phyloP scores from a whole-genome alignment of 2,329 filamentous ascomycete species.

The Plectosphaerella plurivora region DNA sequence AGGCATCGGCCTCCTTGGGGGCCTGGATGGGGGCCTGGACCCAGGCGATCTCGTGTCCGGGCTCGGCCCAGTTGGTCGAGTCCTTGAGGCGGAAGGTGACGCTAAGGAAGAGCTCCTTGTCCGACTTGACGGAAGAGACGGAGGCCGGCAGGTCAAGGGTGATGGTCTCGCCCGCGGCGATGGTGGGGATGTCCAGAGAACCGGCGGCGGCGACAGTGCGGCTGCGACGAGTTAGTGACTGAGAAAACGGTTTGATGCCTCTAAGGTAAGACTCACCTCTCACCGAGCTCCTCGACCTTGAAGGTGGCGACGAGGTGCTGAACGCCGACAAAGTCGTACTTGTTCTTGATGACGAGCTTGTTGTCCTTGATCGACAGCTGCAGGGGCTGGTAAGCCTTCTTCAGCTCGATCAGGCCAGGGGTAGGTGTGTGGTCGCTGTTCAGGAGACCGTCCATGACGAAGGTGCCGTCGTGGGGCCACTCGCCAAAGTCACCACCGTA shows the following conservation, averaged over 20 bases:
- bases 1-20: conserved; percentile 14
- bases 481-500: conserved; percentile 63
- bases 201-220: conserved; percentile 25
- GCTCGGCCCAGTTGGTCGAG: conserved; percentile 43
- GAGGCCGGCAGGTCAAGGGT: conserved; percentile 26
- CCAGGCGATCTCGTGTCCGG: conserved; percentile 52
- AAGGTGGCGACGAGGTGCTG: conserved; percentile 37
- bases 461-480: conserved; percentile 53
- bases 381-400: conserved; percentile 55
- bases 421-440: conserved; percentile 50
- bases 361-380: conserved; percentile 29
- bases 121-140: conserved; percentile 18
- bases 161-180: conserved; percentile 30
- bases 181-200: conserved; percentile 32
- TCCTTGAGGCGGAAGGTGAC: conserved; percentile 38
- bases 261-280: conserved; percentile 27
- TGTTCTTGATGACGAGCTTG: conserved; percentile 30
- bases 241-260: background rate
- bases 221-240: conserved; percentile 6
- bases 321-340: conserved; percentile 44
- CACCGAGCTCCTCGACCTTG: conserved; percentile 35
- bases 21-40: conserved; percentile 38
- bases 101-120: conserved; percentile 38
- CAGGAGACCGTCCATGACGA: conserved; percentile 58
- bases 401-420: conserved; percentile 51